Evolutionary conservation across 441 rosid genomes (phyloP).

Genomic region (Jatropha multifida): DNA sequence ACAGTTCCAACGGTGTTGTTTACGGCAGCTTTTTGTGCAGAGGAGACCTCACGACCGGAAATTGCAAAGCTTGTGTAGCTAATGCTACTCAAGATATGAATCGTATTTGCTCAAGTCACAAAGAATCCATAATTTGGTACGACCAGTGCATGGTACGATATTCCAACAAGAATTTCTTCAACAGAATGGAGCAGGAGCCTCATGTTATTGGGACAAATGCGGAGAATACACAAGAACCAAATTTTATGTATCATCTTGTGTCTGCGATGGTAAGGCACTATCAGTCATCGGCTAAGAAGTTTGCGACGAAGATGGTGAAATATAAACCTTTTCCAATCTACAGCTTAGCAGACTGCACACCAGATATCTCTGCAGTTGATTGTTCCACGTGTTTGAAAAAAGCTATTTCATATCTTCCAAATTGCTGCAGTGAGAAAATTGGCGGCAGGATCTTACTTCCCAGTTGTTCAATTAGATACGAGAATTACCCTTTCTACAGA

Average conservation of each 20-base stretch:
- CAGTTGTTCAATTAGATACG: slow-evolving; percentile 11
- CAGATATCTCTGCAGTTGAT: not conserved
- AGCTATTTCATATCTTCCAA: slow-evolving; percentile 13
- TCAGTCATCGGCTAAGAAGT: not conserved
- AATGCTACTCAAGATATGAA: slow-evolving; percentile 5
- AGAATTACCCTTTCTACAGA: slow-evolving; percentile 12
- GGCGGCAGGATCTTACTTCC: slow-evolving; percentile 9
- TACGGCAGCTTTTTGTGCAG: slow-evolving; percentile 6
- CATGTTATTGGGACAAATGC: not conserved
- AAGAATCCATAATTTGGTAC: slow-evolving; percentile 4
- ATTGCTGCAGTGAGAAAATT: not conserved
- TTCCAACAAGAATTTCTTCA: slow-evolving; percentile 9
- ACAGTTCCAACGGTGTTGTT: not conserved
- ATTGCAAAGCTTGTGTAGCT: not conserved
- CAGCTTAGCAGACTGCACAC: slow-evolving; percentile 2
- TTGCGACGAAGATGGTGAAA: not conserved
- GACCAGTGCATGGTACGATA: slow-evolving; percentile 9
- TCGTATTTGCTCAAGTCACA: not conserved
- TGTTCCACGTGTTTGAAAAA: slow-evolving; percentile 10
- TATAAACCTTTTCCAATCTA: not conserved
- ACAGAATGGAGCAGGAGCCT: slow-evolving; percentile 2
- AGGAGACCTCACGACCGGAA: not conserved
- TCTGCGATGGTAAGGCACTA: not conserved
- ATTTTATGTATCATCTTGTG: not conserved
- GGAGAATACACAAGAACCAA: not conserved